A percentile compares a stretch with the other conserved stretches of the same genome.
Conservation (phyloP, 2,329 filamentous ascomycete species). For the Paecilomyces sp. region DNA sequence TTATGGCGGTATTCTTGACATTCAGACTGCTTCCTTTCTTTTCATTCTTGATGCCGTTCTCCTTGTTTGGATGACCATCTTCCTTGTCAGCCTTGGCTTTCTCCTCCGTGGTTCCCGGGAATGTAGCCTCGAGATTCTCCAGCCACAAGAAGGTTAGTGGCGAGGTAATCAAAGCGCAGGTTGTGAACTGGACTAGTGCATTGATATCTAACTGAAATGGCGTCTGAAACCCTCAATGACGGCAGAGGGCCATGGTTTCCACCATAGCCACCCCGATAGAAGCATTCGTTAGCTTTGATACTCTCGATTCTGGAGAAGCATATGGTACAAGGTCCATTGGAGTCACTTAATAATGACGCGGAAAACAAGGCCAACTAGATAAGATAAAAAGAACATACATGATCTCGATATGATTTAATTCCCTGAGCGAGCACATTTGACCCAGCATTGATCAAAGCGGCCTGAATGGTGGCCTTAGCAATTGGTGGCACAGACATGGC, state of each 20-base stretch:
- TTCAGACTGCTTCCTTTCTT: slow-evolving; percentile 11
- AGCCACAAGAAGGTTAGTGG: slow-evolving; percentile 56
- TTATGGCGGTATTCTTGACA: slow-evolving; percentile 36
- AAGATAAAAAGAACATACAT: slow-evolving; percentile 22
- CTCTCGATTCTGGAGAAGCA: not conserved
- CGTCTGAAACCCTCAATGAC: slow-evolving; percentile 15
- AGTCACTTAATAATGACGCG: not conserved
- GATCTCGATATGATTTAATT: slow-evolving; percentile 43
- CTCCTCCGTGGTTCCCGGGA: slow-evolving; percentile 34
- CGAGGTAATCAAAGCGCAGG: slow-evolving; percentile 46
- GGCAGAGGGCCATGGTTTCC: not conserved
- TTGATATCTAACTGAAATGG: slow-evolving; percentile 42
- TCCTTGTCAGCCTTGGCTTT: slow-evolving; percentile 9
- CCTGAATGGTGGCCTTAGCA: slow-evolving; percentile 47
- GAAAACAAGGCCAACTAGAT: not conserved
- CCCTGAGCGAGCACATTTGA: slow-evolving; percentile 52
- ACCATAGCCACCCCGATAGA: not conserved
- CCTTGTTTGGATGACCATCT: slow-evolving; percentile 5
- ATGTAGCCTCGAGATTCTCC: slow-evolving; percentile 46
- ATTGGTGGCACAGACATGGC: slow-evolving; percentile 38
- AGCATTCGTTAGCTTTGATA: not conserved
- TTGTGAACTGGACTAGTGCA: slow-evolving; percentile 49
- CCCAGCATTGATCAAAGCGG: slow-evolving; percentile 43
- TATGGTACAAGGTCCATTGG: not conserved
- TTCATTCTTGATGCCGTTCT: slow-evolving; percentile 4